These are phyloP conservation scores for Multifurca ochricompacta DNA, from an alignment of 768 basidiomycete species.

Conservation along the genomic window DNA sequence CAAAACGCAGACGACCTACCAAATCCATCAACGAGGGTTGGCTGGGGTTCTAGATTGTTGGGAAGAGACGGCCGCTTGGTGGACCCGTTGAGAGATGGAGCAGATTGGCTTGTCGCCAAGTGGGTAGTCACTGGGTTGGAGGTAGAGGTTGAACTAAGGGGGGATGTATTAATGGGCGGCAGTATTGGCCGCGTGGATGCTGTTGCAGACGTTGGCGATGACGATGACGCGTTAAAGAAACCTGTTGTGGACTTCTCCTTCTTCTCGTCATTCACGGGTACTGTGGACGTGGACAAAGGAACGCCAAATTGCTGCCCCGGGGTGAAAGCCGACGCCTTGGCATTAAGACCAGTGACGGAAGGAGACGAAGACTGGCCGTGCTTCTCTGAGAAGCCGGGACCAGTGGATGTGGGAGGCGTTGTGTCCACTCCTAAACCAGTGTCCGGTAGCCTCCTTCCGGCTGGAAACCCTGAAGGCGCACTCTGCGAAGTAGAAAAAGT, in stretches of 20 bases:
- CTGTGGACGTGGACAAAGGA: conserved; percentile 20
- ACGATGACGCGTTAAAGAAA: neutral
- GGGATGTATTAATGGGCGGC: conserved; percentile 13
- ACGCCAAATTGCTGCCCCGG: conserved; percentile 10
- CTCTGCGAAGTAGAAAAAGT: conserved; percentile 4
- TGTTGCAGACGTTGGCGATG: neutral
- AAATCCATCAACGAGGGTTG: conserved; percentile 9
- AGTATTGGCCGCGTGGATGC: conserved; percentile 11
- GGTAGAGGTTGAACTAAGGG: neutral
- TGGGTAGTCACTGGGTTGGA: neutral
- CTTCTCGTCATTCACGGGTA: conserved; percentile 7
- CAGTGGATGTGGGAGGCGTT: conserved; percentile 12
- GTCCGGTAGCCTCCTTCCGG: neutral
- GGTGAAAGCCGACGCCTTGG: conserved; percentile 20
- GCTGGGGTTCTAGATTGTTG: neutral
- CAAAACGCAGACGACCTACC: neutral
- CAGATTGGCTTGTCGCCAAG: conserved; percentile 9
- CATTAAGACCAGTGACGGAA: conserved; percentile 6
- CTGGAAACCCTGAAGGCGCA: neutral
- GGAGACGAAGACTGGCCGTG: neutral
- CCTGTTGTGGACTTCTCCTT: neutral
- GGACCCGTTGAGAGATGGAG: conserved; percentile 2
- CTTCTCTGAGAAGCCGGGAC: conserved; percentile 2
- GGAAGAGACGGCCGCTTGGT: neutral
- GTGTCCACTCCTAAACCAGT: conserved; percentile 3